These are phyloP conservation scores for Lentinus brumalis DNA, from an alignment of 768 basidiomycete genomes.

Conservation along the genomic window DNA sequence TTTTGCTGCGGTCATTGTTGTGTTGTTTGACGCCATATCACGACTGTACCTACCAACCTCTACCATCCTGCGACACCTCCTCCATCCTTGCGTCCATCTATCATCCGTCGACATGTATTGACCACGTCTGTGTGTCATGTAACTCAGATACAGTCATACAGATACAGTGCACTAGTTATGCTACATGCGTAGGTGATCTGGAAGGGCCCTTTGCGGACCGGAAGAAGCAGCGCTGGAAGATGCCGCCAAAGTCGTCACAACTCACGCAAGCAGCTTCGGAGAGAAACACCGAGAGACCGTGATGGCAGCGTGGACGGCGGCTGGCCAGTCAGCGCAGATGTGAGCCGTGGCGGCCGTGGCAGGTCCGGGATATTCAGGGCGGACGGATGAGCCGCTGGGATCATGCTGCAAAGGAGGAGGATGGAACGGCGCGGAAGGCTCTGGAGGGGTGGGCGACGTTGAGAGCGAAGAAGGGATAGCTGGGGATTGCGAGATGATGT, in stretches of 20 bases:
- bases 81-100: constrained; percentile 3
- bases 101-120: constrained; percentile 3
- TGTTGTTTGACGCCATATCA: neutral
- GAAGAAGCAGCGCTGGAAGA: neutral
- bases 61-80: constrained; percentile 12
- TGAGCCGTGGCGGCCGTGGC: too few species aligned
- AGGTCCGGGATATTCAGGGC: too few species aligned
- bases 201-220: neutral
- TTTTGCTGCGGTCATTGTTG: neutral
- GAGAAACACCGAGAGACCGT: too few species aligned
- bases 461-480: neutral
- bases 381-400: too few species aligned
- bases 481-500: neutral
- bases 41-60: neutral
- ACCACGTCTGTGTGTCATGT: constrained; percentile 7
- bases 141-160: neutral
- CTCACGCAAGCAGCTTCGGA: too few species aligned
- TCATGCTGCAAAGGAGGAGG: too few species aligned
- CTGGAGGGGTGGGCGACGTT: neutral
- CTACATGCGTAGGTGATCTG: neutral
- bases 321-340: too few species aligned
- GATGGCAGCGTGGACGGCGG: too few species aligned
- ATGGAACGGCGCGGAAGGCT: neutral
- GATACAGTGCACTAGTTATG: constrained; percentile 5
- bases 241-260: too few species aligned